These are phyloP conservation scores for Talaromyces wortmannii DNA, from an alignment of 495 filamentous ascomycete species.

Conservation along the genomic window DNA sequence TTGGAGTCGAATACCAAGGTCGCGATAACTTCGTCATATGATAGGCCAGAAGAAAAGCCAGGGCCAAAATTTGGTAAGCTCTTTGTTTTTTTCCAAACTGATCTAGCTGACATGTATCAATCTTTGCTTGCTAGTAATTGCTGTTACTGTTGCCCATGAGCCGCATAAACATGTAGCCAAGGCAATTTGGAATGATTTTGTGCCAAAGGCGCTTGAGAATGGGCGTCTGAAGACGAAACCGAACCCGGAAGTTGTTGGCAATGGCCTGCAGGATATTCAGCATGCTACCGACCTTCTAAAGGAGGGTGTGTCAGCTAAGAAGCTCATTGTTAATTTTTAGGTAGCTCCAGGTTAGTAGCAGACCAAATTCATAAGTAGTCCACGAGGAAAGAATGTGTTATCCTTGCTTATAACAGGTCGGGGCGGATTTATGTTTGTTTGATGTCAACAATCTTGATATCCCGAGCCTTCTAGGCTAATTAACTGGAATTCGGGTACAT, in stretches of 20 bases:
- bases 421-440: no score
- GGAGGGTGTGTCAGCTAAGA: slow-evolving; percentile 7
- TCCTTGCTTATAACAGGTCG: no score
- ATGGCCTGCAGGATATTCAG: not conserved
- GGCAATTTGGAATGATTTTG: not conserved
- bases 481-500: no score
- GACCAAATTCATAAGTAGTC: not conserved
- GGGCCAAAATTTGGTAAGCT: not conserved
- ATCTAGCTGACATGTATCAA: not conserved
- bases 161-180: not conserved
- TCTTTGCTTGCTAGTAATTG: not conserved
- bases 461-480: no score
- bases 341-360: not conserved
- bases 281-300: not conserved
- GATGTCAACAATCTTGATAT: no score
- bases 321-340: slow-evolving; percentile 1
- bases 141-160: not conserved
- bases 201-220: not conserved
- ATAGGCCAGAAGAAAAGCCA: slow-evolving; percentile 6
- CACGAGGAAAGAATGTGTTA: no score
- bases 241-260: not conserved
- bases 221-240: not conserved
- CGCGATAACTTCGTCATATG: not conserved
- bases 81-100: not conserved
- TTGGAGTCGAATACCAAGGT: slow-evolving; percentile 4